Evolutionary conservation across 2,329 filamentous ascomycete species (phyloP), one percentile per base, ranked within the genome.

Genomic region (Helicocarpus griseus): DNA sequence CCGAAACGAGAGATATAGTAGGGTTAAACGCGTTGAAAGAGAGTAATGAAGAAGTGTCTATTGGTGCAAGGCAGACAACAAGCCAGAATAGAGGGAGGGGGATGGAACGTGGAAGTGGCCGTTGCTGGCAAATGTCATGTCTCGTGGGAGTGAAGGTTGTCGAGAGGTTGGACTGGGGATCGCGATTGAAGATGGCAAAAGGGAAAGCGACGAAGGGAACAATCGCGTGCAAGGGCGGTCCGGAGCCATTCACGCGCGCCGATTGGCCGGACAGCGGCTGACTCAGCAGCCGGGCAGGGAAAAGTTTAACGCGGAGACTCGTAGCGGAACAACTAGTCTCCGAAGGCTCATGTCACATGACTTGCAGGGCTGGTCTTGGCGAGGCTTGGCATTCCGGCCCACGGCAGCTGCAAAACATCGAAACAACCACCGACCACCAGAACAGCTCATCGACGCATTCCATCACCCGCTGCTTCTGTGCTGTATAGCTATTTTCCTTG

Each of bases 231-330:
- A 60, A 61, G 59, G 53, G 55, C 56, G 54, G 53, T 56, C 53
- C 47, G 50, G 50, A 51, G 44, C 41, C 24, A 19, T 44, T 31
- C 41, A 56, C 58, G 63, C 66, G 67, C 64, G 55, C 59, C 67
- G 59, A 69, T 70, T 70, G 68, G 68, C 35, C 19, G 35, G 44
- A 52, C 14, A 5, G 31, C 39, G 54, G 40, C 26, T 68, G 60
- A 66, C 52, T 69, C 58, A 69, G 54, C 11, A 2, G 13, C 8
- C 17, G 11, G 36, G 36, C 4, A 7, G 13, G 4, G 5, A 19
- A 40, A 29, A 53, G 51, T 55, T 53, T 54, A 57, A 48, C 39
- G 33, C 39, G 43, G 21, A 28, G 2, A 9, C 7, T 17, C 17
- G 19, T 5, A 21, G 2, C 24, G 54, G 54, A 56, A 24, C 9